Conservation (phyloP, 495 filamentous ascomycete species). For the Haplographium delicatum region DNA sequence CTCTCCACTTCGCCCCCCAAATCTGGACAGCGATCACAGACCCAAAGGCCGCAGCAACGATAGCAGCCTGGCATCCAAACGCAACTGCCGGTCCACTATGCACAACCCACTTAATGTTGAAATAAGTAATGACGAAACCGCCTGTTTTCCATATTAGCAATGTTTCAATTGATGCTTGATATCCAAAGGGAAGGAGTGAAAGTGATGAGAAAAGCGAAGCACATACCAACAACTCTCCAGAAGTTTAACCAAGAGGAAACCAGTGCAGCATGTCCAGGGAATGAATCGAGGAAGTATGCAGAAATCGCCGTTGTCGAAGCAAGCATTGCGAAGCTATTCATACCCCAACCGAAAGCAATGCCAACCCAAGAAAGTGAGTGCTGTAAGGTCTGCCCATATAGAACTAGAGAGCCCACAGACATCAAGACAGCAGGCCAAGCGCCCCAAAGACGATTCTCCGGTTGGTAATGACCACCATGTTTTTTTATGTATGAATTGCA, state of each 20-base stretch:
- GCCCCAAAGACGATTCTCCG: conserved; percentile 13
- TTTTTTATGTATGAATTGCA: conserved; percentile 11
- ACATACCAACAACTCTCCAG: conserved; percentile 24
- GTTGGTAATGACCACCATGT: conserved; percentile 10
- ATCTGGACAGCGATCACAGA: conserved; percentile 8
- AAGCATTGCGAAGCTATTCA: conserved; percentile 29
- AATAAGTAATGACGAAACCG: conserved; percentile 31
- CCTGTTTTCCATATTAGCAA: conserved; percentile 13
- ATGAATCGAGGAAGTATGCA: conserved; percentile 35
- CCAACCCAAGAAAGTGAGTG: conserved; percentile 28
- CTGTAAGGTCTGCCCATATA: conserved; percentile 33
- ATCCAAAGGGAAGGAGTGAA: too few relatives aligned
- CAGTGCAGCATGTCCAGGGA: conserved; percentile 32
- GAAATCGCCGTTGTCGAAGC: conserved; percentile 29
- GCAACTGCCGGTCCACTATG: conserved; percentile 22
- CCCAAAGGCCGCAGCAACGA: conserved; percentile 13
- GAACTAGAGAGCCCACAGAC: conserved; percentile 10
- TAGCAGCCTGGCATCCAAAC: conserved; percentile 29
- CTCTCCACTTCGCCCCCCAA: conserved; percentile 12
- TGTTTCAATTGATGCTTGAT: background rate
- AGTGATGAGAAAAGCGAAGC: background rate
- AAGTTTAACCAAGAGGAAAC: conserved; percentile 31
- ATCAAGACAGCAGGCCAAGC: background rate
- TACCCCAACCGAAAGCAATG: conserved; percentile 29
- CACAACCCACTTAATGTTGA: conserved; percentile 30